Evolutionary conservation across 257 asterid genomes (phyloP).

Genomic region (Ajuga chamaepitys): DNA sequence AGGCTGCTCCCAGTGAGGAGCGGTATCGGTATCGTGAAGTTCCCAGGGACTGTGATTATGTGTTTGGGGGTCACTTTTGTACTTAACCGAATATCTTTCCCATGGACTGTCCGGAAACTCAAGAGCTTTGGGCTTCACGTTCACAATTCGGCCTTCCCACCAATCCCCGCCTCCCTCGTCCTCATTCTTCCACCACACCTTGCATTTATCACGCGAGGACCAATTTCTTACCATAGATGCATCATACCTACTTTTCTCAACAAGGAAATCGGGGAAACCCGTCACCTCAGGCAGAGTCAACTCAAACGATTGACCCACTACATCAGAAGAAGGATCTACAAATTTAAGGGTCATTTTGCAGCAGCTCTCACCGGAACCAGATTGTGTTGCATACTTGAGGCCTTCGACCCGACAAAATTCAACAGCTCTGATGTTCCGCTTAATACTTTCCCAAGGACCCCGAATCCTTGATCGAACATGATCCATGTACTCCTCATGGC

Average conservation of each 20-base stretch:
- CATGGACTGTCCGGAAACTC: conserved; percentile 96
- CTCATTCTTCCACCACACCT: conserved; percentile 95
- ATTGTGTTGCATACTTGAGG: conserved; percentile 60
- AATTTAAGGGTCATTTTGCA: conserved; percentile 76
- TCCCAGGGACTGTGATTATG: conserved; percentile 98
- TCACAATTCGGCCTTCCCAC: conserved; percentile 91
- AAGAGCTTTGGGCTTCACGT: conserved; percentile 53
- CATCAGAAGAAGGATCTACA: conserved; percentile 61
- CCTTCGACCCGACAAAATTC: conserved; percentile 78
- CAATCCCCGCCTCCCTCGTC: conserved; percentile 78
- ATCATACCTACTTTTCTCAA: conserved; percentile 77
- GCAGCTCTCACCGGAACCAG: conserved; percentile 98
- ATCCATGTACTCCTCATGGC: conserved; percentile 72
- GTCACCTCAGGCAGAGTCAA: conserved; percentile 81
- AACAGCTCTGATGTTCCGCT: conserved; percentile 59
- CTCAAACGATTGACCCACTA: conserved; percentile 53
- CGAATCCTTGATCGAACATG: conserved; percentile 34
- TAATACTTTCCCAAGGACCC: conserved; percentile 72
- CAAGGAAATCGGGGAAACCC: conserved; percentile 91
- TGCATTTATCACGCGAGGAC: conserved; percentile 74
- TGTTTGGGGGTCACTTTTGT: conserved; percentile 77
- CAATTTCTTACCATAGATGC: conserved; percentile 75
- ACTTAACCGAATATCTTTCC: conserved; percentile 79
- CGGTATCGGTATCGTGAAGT: conserved; percentile 61
- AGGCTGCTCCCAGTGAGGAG: conserved; percentile 60